Conservation (phyloP, 805 yeast genomes). For the Saccharomycopsis synnaedendra region DNA sequence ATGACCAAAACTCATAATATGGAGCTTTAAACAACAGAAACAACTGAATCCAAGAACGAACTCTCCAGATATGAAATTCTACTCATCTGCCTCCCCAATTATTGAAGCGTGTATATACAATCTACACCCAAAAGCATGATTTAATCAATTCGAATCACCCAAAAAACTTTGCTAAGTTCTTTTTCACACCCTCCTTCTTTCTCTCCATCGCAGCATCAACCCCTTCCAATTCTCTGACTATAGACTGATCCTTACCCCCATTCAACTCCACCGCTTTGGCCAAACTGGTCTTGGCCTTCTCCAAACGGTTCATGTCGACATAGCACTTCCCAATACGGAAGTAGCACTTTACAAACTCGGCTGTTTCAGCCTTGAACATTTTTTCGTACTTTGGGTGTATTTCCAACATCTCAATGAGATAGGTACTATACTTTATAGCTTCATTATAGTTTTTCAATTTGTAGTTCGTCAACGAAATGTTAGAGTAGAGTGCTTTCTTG, state of each 20-base stretch:
- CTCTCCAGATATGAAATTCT: no score
- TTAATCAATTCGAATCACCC: conserved; percentile 15
- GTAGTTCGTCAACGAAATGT: conserved; percentile 44
- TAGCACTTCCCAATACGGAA: conserved; percentile 45
- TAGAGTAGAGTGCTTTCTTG: conserved; percentile 32
- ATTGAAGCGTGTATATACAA: no score
- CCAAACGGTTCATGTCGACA: conserved; percentile 31
- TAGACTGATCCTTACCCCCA: conserved; percentile 39
- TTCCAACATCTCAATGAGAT: conserved; percentile 33
- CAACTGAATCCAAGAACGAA: no score
- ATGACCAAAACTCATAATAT: no score
- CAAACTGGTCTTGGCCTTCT: conserved; percentile 38
- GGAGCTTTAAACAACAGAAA: no score
- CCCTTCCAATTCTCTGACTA: conserved; percentile 31
- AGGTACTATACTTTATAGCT: conserved; percentile 43
- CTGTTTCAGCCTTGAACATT: conserved; percentile 24
- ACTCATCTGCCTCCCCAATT: no score
- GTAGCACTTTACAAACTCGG: conserved; percentile 46
- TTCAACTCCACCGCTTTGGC: conserved; percentile 28
- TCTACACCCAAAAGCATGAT: no score
- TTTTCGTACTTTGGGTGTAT: conserved; percentile 15
- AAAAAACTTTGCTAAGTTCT: conserved; percentile 55
- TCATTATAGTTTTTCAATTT: conserved; percentile 37
- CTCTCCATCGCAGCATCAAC: conserved; percentile 31
- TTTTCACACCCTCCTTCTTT: conserved; percentile 38